These are phyloP conservation scores for Fusarium praegraminearum DNA, from an alignment of 2,329 filamentous ascomycete genomes.

Conservation along the genomic window DNA sequence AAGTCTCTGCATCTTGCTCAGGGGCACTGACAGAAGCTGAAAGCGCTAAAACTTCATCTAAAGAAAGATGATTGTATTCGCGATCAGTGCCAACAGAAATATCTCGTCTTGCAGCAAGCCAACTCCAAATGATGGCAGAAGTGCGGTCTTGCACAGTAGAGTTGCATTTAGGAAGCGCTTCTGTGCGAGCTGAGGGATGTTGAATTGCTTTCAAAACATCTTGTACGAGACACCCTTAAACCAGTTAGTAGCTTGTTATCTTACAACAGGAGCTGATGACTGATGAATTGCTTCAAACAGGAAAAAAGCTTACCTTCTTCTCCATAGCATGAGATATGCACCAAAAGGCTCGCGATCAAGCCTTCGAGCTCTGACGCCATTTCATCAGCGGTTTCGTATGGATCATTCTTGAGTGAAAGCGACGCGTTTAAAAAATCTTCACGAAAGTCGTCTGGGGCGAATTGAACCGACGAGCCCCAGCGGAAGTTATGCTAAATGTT, in stretches of 20 bases:
- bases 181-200: slow-evolving; percentile 40
- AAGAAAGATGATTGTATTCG: slow-evolving; percentile 56
- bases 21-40: slow-evolving; percentile 13
- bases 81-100: slow-evolving; percentile 53
- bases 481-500: slow-evolving; percentile 27
- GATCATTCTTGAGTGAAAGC: slow-evolving; percentile 47
- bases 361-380: slow-evolving; percentile 57
- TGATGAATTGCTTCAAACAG: slow-evolving; percentile 1
- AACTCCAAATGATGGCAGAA: slow-evolving; percentile 53
- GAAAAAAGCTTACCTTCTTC: slow-evolving; percentile 52
- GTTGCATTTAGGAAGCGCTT: slow-evolving; percentile 24
- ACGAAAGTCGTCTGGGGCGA: slow-evolving; percentile 43
- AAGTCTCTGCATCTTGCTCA: slow-evolving; percentile 13
- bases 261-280: slow-evolving; percentile 4
- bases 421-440: slow-evolving; percentile 34
- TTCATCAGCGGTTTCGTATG: slow-evolving; percentile 18
- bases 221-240: slow-evolving; percentile 50
- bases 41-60: slow-evolving; percentile 49
- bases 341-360: slow-evolving; percentile 53
- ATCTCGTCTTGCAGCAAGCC: slow-evolving; percentile 52
- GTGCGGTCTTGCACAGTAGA: slow-evolving; percentile 44
- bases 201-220: slow-evolving; percentile 52
- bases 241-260: slow-evolving; percentile 19
- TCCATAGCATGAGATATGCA: slow-evolving; percentile 54
- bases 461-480: slow-evolving; percentile 48